Base-by-base conservation (phyloP, 768 basidiomycete genomes). In the Exsudoporus frostii region DNA sequence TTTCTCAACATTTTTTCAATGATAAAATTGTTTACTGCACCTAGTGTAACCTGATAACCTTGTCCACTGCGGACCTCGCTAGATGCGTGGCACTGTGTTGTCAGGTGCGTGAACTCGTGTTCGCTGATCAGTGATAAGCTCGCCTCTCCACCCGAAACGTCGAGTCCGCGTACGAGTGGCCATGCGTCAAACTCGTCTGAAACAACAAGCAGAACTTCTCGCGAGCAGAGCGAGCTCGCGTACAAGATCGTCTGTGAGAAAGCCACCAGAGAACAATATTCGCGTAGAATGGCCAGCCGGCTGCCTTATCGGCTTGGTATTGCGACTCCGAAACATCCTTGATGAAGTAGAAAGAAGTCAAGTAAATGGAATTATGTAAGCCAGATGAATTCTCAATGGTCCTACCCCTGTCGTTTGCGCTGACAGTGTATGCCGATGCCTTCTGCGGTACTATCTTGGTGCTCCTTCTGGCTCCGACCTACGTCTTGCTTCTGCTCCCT, bases 351-450 rank as follows among this genome's bases (percentile, higher is more conserved):
- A 19, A 46, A 29, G n/a, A n/a, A n/a, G n/a, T n/a, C n/a, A n/a
- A n/a, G n/a, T n/a, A n/a, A n/a, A n/a, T n/a, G n/a, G n/a, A n/a
- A n/a, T n/a, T n/a, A n/a, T n/a, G n/a, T n/a, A n/a, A n/a, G n/a
- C n/a, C n/a, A n/a, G n/a, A n/a, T n/a, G n/a, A n/a, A n/a, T n/a
- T n/a, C n/a, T n/a, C n/a, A n/a, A n/a, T 95, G 13, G 79, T 86
- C 7, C 48, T 90, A 0, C 96, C 96, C 0, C 74, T 95, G n/a
- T 74, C 94, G 3, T 74, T 95, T 9, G 86, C 84, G 4, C 82
- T 97, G 72, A 96, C 96, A 0, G 49, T 87, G 27, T 86, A 85
- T 61, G 85, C 92, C 0, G 69, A 79, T 29, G 68, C 70, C 10
- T n/a, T 86, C 92, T 0, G 59, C 71, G 4, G 47, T 73, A 2